Evolutionary conservation across 2,329 filamentous ascomycete genomes (phyloP).

Genomic region (Pseudocercospora musae): DNA sequence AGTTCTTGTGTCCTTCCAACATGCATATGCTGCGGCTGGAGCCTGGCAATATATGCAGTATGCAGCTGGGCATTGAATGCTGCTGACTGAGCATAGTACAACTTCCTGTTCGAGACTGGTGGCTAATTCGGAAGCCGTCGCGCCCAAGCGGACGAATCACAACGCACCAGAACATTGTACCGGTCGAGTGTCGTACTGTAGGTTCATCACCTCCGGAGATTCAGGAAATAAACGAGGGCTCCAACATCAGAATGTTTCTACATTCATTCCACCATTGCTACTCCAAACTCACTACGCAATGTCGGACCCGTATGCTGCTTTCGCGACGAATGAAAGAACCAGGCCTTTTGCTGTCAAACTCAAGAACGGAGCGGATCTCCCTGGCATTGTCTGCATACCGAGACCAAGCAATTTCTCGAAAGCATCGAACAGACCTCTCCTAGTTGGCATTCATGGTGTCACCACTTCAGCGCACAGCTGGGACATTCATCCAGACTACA

Average conservation of each 20-base stretch:
- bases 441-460: constrained; percentile 6
- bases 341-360: constrained; percentile 5
- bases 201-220: neutral
- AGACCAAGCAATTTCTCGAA: neutral
- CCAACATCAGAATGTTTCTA: neutral
- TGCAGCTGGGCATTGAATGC: neutral
- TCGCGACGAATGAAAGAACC: constrained; percentile 3
- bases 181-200: neutral
- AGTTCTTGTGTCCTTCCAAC: neutral
- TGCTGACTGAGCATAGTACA: neutral
- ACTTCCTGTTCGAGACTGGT: neutral
- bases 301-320: neutral
- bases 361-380: constrained; percentile 1
- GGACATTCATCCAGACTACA: constrained; percentile 3
- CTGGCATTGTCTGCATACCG: constrained; percentile 6
- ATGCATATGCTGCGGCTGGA: neutral
- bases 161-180: neutral
- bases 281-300: neutral
- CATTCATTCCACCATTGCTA: neutral
- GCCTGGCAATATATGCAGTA: neutral
- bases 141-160: neutral
- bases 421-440: constrained; percentile 4
- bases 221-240: neutral
- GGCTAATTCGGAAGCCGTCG: neutral
- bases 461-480: constrained; percentile 7